Conservation (phyloP, 2,329 filamentous ascomycete genomes). For the Tolypocladium tropicale region DNA sequence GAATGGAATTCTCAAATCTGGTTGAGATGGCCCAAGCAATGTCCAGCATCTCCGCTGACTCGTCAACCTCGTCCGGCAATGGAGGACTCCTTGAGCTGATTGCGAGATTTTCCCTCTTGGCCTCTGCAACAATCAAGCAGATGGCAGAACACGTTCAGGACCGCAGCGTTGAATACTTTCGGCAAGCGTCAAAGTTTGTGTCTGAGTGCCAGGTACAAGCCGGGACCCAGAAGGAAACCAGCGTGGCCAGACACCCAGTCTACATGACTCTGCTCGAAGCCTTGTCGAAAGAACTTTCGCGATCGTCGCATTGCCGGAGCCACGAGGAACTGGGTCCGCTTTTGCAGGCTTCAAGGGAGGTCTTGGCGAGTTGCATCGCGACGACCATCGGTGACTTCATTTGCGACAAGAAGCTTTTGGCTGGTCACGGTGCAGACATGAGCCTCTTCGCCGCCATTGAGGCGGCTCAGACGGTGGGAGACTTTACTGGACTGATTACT, state of each 20-base stretch:
- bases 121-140: slow-evolving; percentile 25
- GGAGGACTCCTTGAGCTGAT: slow-evolving; percentile 20
- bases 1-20: slow-evolving; percentile 29
- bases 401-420: slow-evolving; percentile 18
- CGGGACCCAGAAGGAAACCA: neutral
- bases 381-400: slow-evolving; percentile 15
- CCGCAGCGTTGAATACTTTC: slow-evolving; percentile 30
- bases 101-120: slow-evolving; percentile 20
- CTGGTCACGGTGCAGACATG: slow-evolving; percentile 13
- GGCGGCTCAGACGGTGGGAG: slow-evolving; percentile 14
- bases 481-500: slow-evolving; percentile 10
- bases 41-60: slow-evolving; percentile 14
- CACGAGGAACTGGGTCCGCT: slow-evolving; percentile 14
- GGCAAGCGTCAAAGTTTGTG: slow-evolving; percentile 15
- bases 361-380: slow-evolving; percentile 16
- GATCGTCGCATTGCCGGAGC: slow-evolving; percentile 14
- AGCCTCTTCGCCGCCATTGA: slow-evolving; percentile 22
- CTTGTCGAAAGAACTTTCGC: slow-evolving; percentile 16
- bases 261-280: slow-evolving; percentile 25
- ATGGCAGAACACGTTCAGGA: slow-evolving; percentile 34
- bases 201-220: slow-evolving; percentile 10
- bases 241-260: slow-evolving; percentile 11
- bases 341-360: slow-evolving; percentile 12
- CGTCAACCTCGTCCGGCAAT: slow-evolving; percentile 11
- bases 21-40: slow-evolving; percentile 22